Conservation (phyloP, 306 rosid species). For the Fragaria ananassa region DNA sequence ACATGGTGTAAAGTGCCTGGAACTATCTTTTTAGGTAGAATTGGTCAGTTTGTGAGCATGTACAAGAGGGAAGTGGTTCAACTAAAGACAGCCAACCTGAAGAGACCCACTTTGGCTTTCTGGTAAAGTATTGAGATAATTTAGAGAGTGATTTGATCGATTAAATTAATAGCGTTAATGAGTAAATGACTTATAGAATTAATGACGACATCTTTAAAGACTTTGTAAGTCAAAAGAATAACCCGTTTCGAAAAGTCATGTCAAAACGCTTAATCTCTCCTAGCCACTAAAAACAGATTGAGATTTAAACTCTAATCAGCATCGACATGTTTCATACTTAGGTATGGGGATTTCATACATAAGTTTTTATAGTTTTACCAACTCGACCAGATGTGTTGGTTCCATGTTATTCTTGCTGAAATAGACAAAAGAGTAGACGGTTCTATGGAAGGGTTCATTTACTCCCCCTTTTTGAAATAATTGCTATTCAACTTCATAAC, state of each 20-base stretch:
- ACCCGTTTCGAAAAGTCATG: accelerated
- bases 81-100: neutral
- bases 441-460: neutral
- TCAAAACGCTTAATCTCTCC: accelerated
- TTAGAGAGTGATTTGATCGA: too few species aligned
- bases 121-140: neutral
- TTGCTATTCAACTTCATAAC: neutral
- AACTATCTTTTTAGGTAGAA: neutral
- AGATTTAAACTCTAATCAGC: too few species aligned
- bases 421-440: too few species aligned
- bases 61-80: neutral
- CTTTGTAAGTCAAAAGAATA: accelerated
- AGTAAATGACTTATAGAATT: too few species aligned
- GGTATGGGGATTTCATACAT: too few species aligned
- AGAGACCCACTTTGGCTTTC: neutral
- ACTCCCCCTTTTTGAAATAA: too few species aligned
- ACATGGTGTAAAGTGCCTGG: neutral
- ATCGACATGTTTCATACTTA: too few species aligned
- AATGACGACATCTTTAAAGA: too few species aligned
- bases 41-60: neutral
- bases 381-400: too few species aligned
- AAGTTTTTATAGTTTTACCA: too few species aligned
- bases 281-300: accelerated
- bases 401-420: too few species aligned
- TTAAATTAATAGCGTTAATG: too few species aligned